Evolutionary conservation across 2,329 filamentous ascomycete species (phyloP).

Genomic region (Epichloe typhina): DNA sequence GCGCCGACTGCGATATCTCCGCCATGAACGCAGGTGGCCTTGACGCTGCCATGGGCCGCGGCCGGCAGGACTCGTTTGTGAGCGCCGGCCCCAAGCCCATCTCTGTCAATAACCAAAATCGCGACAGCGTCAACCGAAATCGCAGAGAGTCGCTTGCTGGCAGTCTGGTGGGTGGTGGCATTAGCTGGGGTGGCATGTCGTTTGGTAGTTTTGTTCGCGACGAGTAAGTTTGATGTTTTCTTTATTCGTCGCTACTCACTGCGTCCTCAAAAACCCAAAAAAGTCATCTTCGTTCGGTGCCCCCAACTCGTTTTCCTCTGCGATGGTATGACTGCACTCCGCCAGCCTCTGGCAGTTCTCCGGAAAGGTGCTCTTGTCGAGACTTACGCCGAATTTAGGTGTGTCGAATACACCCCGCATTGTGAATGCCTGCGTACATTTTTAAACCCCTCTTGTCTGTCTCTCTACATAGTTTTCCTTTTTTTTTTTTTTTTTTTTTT

Average conservation of each 20-base stretch:
- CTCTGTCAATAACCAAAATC: constrained; percentile 51
- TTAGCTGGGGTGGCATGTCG: constrained; percentile 95
- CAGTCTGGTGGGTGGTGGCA: constrained; percentile 65
- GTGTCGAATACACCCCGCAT: no score
- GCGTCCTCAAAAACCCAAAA: background rate
- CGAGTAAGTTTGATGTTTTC: constrained; percentile 55
- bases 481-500: no score
- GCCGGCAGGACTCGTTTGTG: constrained; percentile 52
- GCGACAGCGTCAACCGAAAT: constrained; percentile 42
- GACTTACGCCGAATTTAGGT: no score
- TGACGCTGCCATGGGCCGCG: constrained; percentile 43
- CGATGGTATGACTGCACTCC: constrained; percentile 10
- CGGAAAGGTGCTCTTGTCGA: no score
- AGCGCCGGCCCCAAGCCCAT: constrained; percentile 54
- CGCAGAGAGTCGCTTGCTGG: constrained; percentile 50
- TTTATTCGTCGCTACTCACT: background rate
- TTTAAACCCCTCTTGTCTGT: no score
- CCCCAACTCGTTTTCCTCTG: background rate
- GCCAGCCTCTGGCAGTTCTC: no score
- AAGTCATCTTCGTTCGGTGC: no score
- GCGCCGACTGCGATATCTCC: constrained; percentile 19
- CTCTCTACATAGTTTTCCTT: background rate
- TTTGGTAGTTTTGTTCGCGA: constrained; percentile 95
- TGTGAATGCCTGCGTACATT: no score
- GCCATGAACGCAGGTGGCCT: constrained; percentile 48